Evolutionary conservation across 2,329 filamentous ascomycete genomes (phyloP).

Genomic region (Scolecobasidium constrictum): DNA sequence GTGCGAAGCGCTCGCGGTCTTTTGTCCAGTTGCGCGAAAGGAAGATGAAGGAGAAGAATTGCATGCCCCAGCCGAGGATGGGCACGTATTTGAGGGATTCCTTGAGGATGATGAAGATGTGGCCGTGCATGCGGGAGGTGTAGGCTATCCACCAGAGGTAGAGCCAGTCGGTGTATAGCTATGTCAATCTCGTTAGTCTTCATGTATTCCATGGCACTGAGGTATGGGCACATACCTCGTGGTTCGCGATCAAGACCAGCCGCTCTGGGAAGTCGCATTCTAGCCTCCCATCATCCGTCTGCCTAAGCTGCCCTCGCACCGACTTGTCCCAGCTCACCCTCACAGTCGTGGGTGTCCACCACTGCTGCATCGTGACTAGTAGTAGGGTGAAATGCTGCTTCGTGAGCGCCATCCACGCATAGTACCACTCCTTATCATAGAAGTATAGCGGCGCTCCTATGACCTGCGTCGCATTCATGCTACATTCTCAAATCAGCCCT

Average conservation of each 20-base stretch:
- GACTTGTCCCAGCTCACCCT: constrained; percentile 74
- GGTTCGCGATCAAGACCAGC: constrained; percentile 73
- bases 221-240: constrained; percentile 51
- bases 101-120: constrained; percentile 84
- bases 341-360: constrained; percentile 72
- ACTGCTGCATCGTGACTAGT: constrained; percentile 68
- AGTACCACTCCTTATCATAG: constrained; percentile 63
- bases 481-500: no score
- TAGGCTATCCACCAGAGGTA: constrained; percentile 93
- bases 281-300: constrained; percentile 58
- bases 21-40: constrained; percentile 83
- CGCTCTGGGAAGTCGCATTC: constrained; percentile 71
- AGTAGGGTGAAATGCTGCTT: constrained; percentile 73
- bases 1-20: constrained; percentile 62
- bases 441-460: constrained; percentile 65
- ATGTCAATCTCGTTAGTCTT: constrained; percentile 12
- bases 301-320: constrained; percentile 61
- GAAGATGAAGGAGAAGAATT: constrained; percentile 83
- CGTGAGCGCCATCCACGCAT: constrained; percentile 77
- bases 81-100: constrained; percentile 77
- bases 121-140: constrained; percentile 67
- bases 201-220: not conserved
- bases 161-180: constrained; percentile 81
- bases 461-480: constrained; percentile 54
- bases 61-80: constrained; percentile 72